Conservation (phyloP, 2,329 filamentous ascomycete species). For the Clarireedia hainanense region DNA sequence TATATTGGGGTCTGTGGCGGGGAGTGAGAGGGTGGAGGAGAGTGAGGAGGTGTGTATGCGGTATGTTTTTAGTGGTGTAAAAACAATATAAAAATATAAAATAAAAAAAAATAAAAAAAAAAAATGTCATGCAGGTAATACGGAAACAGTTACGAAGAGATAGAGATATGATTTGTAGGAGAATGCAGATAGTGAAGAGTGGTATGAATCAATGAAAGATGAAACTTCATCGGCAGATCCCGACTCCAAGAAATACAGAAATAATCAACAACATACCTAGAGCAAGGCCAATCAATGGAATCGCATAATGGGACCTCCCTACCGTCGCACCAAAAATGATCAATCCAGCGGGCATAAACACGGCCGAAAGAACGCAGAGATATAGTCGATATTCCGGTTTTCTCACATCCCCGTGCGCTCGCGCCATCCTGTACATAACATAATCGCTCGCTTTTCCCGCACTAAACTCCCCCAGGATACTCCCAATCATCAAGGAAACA, state of each 20-base stretch:
- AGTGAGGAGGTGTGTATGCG: too few relatives aligned
- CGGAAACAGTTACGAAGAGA: too few relatives aligned
- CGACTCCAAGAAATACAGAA: background rate
- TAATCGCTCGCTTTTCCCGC: constrained; percentile 22
- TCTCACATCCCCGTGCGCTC: constrained; percentile 15
- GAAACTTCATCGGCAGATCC: too few relatives aligned
- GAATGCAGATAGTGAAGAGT: too few relatives aligned
- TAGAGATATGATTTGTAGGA: background rate
- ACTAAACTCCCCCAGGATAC: constrained; percentile 23
- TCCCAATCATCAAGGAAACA: constrained; percentile 20
- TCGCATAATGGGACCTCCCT: constrained; percentile 14
- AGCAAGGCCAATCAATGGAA: constrained; percentile 22
- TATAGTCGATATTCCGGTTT: constrained; percentile 25
- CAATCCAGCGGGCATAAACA: constrained; percentile 25
- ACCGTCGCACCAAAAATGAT: constrained; percentile 26
- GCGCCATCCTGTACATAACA: constrained; percentile 19
- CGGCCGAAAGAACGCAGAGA: constrained; percentile 18
- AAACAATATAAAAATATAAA: too few relatives aligned
- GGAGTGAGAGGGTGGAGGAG: too few relatives aligned
- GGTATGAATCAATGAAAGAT: too few relatives aligned
- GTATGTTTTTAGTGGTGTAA: too few relatives aligned
- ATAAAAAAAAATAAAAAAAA: too few relatives aligned
- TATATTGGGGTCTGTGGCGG: background rate
- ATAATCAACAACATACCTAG: constrained; percentile 10
- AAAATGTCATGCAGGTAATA: too few relatives aligned